Percentiles rank a stretch among this genome's conserved stretches.
These are phyloP conservation scores for Chaetothyriales sp. DNA, from an alignment of 2,329 filamentous ascomycete species.

Conservation along the genomic window DNA sequence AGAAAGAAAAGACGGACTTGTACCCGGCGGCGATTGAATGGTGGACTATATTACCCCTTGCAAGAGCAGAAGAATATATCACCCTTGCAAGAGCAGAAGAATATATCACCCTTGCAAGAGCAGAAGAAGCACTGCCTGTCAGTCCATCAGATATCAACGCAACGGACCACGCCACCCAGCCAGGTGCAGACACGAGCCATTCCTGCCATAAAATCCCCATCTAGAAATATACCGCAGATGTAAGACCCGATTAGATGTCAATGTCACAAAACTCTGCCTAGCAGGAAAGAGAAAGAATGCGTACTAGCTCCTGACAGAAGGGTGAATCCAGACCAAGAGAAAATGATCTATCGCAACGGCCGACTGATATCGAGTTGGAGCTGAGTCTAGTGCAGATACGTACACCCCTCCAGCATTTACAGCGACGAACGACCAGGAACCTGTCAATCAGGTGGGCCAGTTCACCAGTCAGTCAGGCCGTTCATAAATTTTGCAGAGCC, in stretches of 20 bases:
- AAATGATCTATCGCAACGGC: background rate
- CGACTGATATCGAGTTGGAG: background rate
- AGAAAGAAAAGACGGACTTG: too few species aligned
- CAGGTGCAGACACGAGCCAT: background rate
- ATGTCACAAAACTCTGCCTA: too few species aligned
- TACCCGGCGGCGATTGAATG: too few species aligned
- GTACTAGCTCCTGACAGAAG: background rate
- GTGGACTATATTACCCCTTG: too few species aligned
- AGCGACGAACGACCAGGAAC: background rate
- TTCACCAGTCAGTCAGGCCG: background rate
- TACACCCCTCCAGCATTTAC: background rate
- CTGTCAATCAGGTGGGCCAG: background rate
- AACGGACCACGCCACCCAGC: background rate
- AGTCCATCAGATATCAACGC: background rate
- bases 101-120: too few species aligned
- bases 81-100: too few species aligned
- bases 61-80: too few species aligned
- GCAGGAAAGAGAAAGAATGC: background rate
- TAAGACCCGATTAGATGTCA: too few species aligned
- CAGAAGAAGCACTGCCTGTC: background rate
- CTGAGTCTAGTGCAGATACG: background rate
- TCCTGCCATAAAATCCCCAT: background rate
- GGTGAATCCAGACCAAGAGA: background rate
- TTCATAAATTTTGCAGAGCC: background rate
- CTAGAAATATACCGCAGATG: background rate